A percentile compares a stretch with the other conserved stretches of the same genome.
These are phyloP conservation scores for Boletus reticulatus DNA, from an alignment of 768 basidiomycete species.

Conservation along the genomic window DNA sequence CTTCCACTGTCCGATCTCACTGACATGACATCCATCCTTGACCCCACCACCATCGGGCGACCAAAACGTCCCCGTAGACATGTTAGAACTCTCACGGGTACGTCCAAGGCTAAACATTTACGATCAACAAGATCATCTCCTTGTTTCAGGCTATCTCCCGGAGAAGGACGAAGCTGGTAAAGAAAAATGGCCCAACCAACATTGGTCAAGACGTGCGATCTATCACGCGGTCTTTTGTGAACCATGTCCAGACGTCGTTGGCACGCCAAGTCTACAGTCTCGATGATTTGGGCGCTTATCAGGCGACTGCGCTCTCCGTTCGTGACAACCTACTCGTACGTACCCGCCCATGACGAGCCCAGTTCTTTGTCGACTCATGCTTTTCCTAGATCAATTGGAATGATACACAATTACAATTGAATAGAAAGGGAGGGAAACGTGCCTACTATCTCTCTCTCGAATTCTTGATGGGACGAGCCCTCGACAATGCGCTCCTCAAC, in stretches of 20 bases:
- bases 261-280: slow-evolving; percentile 91
- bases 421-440: slow-evolving; percentile 81
- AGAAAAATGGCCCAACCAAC: slow-evolving; percentile 74
- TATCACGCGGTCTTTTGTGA: slow-evolving; percentile 74
- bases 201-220: slow-evolving; percentile 47
- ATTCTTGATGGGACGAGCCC: slow-evolving; percentile 82
- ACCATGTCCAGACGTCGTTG: slow-evolving; percentile 85
- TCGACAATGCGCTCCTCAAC: slow-evolving; percentile 84
- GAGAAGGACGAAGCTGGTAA: slow-evolving; percentile 75
- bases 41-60: slow-evolving; percentile 63
- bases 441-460: slow-evolving; percentile 97
- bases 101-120: not conserved
- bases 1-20: not conserved
- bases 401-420: slow-evolving; percentile 71
- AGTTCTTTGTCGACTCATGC: not conserved
- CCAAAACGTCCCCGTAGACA: slow-evolving; percentile 54
- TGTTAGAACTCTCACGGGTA: slow-evolving; percentile 67
- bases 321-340: slow-evolving; percentile 84
- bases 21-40: slow-evolving; percentile 63
- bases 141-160: slow-evolving; percentile 65
- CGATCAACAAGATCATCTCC: not conserved
- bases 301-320: slow-evolving; percentile 84
- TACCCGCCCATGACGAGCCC: not conserved
- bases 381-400: slow-evolving; percentile 76
- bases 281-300: slow-evolving; percentile 84